Evolutionary conservation across 768 basidiomycete species (phyloP).

Genomic region (Boletus vermiculosoides): DNA sequence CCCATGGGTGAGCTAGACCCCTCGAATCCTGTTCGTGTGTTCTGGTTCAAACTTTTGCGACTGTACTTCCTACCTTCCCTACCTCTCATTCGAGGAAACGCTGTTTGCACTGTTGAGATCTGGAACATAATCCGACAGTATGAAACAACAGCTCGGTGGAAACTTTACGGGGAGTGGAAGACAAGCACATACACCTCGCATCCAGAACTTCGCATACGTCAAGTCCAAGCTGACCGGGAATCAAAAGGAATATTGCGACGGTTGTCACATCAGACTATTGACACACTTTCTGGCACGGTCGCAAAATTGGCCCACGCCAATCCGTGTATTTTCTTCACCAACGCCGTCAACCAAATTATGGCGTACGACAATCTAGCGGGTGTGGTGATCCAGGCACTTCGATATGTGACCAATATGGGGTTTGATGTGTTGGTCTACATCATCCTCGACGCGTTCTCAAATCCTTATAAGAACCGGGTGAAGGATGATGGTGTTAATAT

Average conservation of each 20-base stretch:
- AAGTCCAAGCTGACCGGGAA: constrained; percentile 82
- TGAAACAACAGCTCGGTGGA: constrained; percentile 80
- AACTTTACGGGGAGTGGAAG: constrained; percentile 96
- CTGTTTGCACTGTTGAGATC: constrained; percentile 86
- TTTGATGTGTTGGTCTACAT: constrained; percentile 91
- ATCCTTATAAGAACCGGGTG: constrained; percentile 75
- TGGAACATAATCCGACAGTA: constrained; percentile 87
- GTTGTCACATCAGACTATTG: constrained; percentile 79
- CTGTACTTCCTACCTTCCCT: constrained; percentile 83
- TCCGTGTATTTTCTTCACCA: constrained; percentile 86
- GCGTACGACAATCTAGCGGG: constrained; percentile 91
- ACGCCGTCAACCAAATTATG: constrained; percentile 92
- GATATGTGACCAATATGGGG: constrained; percentile 89
- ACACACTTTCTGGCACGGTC: constrained; percentile 80
- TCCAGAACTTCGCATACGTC: constrained; percentile 75
- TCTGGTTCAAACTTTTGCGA: constrained; percentile 84
- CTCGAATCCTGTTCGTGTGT: constrained; percentile 59
- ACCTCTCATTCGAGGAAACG: constrained; percentile 80
- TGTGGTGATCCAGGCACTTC: constrained; percentile 84
- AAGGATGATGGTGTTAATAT: constrained; percentile 93
- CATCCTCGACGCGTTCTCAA: constrained; percentile 83
- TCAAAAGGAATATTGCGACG: constrained; percentile 88
- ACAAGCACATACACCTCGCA: constrained; percentile 66
- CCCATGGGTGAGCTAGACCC: constrained; percentile 52
- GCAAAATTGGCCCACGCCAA: constrained; percentile 95